A percentile compares a stretch with the other conserved stretches of the same genome.
Evolutionary conservation across 2,329 filamentous ascomycete genomes (phyloP).

Genomic region (Tolypocladium paradoxum): DNA sequence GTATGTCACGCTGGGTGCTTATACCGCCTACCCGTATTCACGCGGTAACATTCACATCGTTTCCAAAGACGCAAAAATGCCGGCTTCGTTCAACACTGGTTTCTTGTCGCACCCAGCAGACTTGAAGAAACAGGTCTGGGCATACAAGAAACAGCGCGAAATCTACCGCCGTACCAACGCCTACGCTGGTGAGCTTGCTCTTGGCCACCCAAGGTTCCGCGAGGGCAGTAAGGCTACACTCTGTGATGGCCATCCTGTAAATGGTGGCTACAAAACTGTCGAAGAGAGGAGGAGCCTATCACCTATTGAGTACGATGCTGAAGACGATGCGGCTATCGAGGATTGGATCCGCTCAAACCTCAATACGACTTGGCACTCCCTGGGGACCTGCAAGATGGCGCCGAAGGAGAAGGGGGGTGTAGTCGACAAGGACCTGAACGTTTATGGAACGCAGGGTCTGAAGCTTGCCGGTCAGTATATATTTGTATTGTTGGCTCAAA

Average conservation of each 20-base stretch:
- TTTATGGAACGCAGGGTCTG: neutral
- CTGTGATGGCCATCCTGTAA: constrained; percentile 12
- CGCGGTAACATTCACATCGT: constrained; percentile 51
- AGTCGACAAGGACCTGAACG: neutral
- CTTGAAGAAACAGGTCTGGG: constrained; percentile 47
- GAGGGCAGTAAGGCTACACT: constrained; percentile 25
- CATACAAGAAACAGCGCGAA: constrained; percentile 53
- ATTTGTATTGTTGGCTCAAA: neutral
- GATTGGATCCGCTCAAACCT: constrained; percentile 26
- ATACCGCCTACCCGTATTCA: constrained; percentile 49
- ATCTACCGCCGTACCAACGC: constrained; percentile 43
- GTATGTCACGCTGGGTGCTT: constrained; percentile 40
- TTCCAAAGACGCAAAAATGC: constrained; percentile 25
- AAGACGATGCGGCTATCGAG: constrained; percentile 37
- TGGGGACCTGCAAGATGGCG: constrained; percentile 1
- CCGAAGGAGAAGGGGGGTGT: neutral
- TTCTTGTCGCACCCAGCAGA: constrained; percentile 38
- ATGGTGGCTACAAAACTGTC: constrained; percentile 9
- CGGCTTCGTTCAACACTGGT: constrained; percentile 44
- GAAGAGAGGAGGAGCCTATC: constrained; percentile 14
- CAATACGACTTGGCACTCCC: constrained; percentile 30
- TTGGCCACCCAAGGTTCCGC: constrained; percentile 31
- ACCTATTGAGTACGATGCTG: constrained; percentile 32
- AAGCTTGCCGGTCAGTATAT: neutral
- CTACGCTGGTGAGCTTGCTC: constrained; percentile 34